Percentiles rank a stretch among this genome's conserved stretches.
phyloP scores from a whole-genome alignment of 2,329 filamentous ascomycete genomes.

The Beauveria sp. region DNA sequence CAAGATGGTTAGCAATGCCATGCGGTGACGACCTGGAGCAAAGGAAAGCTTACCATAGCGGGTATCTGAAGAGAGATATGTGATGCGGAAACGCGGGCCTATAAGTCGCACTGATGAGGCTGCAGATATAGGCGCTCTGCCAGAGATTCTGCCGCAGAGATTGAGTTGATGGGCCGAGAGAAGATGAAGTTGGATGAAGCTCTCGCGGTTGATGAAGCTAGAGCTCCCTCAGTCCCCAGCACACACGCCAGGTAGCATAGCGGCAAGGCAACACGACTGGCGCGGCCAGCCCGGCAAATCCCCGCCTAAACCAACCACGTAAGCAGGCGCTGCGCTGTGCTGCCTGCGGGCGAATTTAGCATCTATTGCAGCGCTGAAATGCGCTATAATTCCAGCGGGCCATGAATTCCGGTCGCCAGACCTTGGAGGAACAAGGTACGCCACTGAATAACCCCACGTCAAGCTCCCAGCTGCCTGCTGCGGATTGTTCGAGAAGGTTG shows the following conservation, averaged over 20 bases:
- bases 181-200: background rate
- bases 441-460: constrained; percentile 5
- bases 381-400: constrained; percentile 1
- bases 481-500: constrained; percentile 13
- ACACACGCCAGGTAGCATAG: background rate
- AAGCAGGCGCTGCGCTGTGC: background rate
- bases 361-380: background rate
- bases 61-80: constrained; percentile 18
- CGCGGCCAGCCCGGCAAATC: constrained; percentile 13
- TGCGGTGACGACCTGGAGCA: background rate
- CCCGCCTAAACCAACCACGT: constrained; percentile 11
- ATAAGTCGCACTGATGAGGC: background rate
- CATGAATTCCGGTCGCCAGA: background rate
- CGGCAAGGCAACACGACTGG: constrained; percentile 14
- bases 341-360: background rate
- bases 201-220: constrained; percentile 11
- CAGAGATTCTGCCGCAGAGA: background rate
- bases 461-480: constrained; percentile 10
- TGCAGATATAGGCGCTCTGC: background rate
- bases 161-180: background rate
- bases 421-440: background rate
- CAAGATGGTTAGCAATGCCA: constrained; percentile 22
- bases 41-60: constrained; percentile 17
- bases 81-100: constrained; percentile 17
- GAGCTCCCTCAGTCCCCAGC: background rate